These are phyloP conservation scores for Aspergillus bridgeri DNA, from an alignment of 495 filamentous ascomycete genomes.

Conservation along the genomic window DNA sequence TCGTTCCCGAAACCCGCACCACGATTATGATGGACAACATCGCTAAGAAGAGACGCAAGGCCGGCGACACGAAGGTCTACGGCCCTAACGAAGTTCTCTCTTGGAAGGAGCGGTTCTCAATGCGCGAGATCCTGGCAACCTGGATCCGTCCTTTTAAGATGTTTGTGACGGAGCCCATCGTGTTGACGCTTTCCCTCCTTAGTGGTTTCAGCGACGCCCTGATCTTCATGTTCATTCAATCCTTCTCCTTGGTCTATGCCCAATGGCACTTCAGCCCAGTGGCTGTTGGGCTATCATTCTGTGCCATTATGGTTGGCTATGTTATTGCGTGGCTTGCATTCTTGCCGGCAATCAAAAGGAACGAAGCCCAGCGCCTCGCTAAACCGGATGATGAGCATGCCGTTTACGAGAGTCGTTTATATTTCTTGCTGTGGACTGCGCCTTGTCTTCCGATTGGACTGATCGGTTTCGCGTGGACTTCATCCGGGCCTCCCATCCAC, in stretches of 20 bases:
- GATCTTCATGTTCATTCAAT: conserved; percentile 67
- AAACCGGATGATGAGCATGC: conserved; percentile 51
- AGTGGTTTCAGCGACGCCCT: conserved; percentile 61
- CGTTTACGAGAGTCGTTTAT: conserved; percentile 60
- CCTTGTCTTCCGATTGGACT: conserved; percentile 59
- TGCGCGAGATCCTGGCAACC: conserved; percentile 51
- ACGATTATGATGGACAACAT: conserved; percentile 59
- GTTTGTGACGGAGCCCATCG: conserved; percentile 61
- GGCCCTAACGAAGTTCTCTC: conserved; percentile 61
- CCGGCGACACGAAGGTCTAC: conserved; percentile 54
- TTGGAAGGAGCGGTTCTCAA: conserved; percentile 57
- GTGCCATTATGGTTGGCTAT: conserved; percentile 59
- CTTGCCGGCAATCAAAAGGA: conserved; percentile 52
- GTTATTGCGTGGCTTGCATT: conserved; percentile 54
- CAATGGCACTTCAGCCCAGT: conserved; percentile 56
- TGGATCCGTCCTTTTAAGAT: conserved; percentile 59
- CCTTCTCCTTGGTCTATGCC: conserved; percentile 54
- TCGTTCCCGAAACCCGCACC: conserved; percentile 57
- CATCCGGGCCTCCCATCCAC: conserved; percentile 46
- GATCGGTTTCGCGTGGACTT: conserved; percentile 63
- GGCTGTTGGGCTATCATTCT: conserved; percentile 52
- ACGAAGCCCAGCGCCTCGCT: conserved; percentile 41
- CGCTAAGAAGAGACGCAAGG: conserved; percentile 52
- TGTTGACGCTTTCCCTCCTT: conserved; percentile 52
- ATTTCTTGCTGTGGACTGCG: conserved; percentile 55